Evolutionary conservation across 139 green algal species (phyloP).

Genomic region (Coccomyxa sp.): DNA sequence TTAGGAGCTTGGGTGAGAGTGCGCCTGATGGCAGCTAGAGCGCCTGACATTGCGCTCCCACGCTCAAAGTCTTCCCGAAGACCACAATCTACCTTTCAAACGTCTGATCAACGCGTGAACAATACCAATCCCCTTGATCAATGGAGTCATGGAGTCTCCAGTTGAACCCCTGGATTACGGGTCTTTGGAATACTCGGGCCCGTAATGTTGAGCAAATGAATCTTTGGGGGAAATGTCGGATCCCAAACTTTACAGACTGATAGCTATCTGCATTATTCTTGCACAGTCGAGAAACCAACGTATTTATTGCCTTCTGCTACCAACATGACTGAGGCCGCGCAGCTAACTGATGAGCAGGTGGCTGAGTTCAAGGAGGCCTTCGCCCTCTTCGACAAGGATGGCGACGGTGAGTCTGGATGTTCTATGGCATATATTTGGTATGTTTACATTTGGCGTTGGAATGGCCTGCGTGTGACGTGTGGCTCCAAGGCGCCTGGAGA

Average conservation of each 20-base stretch:
- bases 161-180: neutral
- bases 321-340: slow-evolving; percentile 17
- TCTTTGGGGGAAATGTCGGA: neutral
- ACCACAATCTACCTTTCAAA: neutral
- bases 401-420: slow-evolving; percentile 58
- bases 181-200: neutral
- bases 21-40: neutral
- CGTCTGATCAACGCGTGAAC: no score
- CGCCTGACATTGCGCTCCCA: neutral
- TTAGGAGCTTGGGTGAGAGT: neutral
- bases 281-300: neutral
- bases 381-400: slow-evolving; percentile 92
- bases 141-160: neutral
- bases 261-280: neutral
- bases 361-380: slow-evolving; percentile 92
- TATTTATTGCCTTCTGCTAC: neutral
- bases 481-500: no score
- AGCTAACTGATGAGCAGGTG: slow-evolving; percentile 75
- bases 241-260: neutral
- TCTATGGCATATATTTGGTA: neutral
- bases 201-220: neutral
- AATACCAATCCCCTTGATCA: no score
- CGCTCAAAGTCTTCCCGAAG: neutral
- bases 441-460: neutral
- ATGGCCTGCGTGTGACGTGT: no score